Base-by-base conservation (phyloP, 495 filamentous ascomycete species). In the Daldinia caldariorum region DNA sequence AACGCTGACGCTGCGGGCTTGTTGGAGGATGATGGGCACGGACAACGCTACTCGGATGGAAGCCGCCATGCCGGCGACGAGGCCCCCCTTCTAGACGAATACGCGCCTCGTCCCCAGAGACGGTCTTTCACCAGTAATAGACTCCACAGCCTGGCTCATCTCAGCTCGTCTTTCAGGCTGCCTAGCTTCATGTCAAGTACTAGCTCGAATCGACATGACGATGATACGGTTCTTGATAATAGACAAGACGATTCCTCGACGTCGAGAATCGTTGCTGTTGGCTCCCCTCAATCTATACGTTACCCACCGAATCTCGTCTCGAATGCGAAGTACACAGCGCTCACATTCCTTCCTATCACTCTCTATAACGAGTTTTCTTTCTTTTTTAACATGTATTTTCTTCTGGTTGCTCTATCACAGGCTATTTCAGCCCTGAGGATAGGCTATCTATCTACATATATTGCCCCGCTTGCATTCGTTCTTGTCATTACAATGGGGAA, bases 361-460 rank as follows among this genome's bases (percentile, higher is more conserved):
- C 83, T 98, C 12, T 99, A 97, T 77, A 97, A 98, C 82, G 96
- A 99, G 72, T 99, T 99, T 76, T 97, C 93, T 50, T 98, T 98
- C 81, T 99, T 99, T 80, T 97, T 98, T 85, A 99, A 99, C 83
- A 89, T 97, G 75, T 99, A 99, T 74, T 99, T 98, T 78, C 85
- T 99, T 7, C 85, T 98, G 6, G 96, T 99, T 4, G 96, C 96
- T 7, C 80, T 97, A 45, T 97, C 94, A 13, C 96, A 99, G 80
- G 89, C 92, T 41, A 91, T 99, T 62, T 93, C 94, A 14, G 84
- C 91, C 7, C 79, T 99, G 43, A 87, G 92, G 35, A 97, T 99
- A 73, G 96, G 96, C 49, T 97, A 97, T 76, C 86, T 98, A 66
- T 93, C 91, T 12, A 97, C 95, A 2, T 99, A 98, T 72, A 90